Evolutionary conservation across 495 filamentous ascomycete genomes (phyloP).

Genomic region (Tuber aestivum): DNA sequence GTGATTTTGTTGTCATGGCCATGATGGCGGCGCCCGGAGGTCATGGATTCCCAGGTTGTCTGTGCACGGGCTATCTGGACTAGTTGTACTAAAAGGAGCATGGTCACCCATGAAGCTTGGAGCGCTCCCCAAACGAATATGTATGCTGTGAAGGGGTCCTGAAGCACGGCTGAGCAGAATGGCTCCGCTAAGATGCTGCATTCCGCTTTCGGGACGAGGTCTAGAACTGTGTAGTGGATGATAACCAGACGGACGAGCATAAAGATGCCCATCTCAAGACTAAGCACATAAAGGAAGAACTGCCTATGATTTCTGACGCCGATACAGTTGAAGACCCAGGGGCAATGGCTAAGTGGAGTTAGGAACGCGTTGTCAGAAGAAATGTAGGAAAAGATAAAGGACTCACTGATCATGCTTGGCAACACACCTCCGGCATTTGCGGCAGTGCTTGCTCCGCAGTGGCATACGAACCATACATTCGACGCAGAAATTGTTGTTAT

Average conservation of each 20-base stretch:
- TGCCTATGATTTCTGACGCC: slow-evolving; percentile 91
- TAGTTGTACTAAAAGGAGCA: slow-evolving; percentile 88
- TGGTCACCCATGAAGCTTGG: slow-evolving; percentile 88
- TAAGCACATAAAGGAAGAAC: slow-evolving; percentile 82
- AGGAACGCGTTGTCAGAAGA: not conserved
- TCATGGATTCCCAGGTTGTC: slow-evolving; percentile 95
- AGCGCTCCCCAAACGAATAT: slow-evolving; percentile 69
- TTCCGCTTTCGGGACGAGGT: slow-evolving; percentile 30
- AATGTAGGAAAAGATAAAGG: slow-evolving; percentile 6
- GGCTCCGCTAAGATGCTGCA: slow-evolving; percentile 71
- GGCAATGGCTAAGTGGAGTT: slow-evolving; percentile 66
- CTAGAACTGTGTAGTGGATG: slow-evolving; percentile 24
- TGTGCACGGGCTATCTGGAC: slow-evolving; percentile 83
- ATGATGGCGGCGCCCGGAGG: slow-evolving; percentile 53
- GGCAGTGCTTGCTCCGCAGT: slow-evolving; percentile 90
- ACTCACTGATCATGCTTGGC: slow-evolving; percentile 95
- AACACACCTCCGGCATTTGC: slow-evolving; percentile 80
- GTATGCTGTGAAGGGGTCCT: slow-evolving; percentile 77
- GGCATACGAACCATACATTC: slow-evolving; percentile 89
- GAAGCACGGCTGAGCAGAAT: slow-evolving; percentile 66
- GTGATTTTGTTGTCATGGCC: slow-evolving; percentile 47
- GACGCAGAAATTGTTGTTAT: slow-evolving; percentile 89
- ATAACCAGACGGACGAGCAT: slow-evolving; percentile 41
- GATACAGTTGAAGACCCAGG: slow-evolving; percentile 95
- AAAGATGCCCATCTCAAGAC: slow-evolving; percentile 66